Evolutionary conservation across 345 rosid species (phyloP), one percentile per base, ranked within the genome.

Genomic region (Gynandropsis gynandra): DNA sequence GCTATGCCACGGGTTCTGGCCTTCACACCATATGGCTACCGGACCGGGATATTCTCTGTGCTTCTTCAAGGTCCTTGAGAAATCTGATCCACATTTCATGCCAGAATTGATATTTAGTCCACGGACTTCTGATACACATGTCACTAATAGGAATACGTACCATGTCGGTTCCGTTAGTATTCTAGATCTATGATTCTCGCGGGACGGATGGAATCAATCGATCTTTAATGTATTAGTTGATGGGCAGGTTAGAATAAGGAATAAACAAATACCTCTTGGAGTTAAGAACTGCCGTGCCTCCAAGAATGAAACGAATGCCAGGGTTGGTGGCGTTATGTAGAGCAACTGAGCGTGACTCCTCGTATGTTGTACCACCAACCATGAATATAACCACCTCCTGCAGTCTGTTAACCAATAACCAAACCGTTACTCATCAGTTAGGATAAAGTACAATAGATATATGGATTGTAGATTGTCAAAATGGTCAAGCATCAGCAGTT

Each of bases 341-440:
- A 48, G 97, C 86, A 63, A 88, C 87, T 42, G 76, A 66, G 9
- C 90, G 93, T 4, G 99, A 75, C 67, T 92, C 99, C 73, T 87
- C 99, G 53, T 88, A 88, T 10, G 97, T 92, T 51, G 97, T 88
- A 47, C 99, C 99, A 15, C 99, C 99, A 31, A 92, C 90, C 73
- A 92, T 59, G 63, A 92, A 92, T 31, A 92, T 76, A 49, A 88
- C 59, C 65, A 88, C 97, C 50, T 92, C 99, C 61, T 81, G 99
- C 17, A 88, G 90, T 77, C 99, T 92, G 86, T 33, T 33, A 13
- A 59, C 60, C 61, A 41, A 8, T 35, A 27, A 14, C 13, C 4
- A 33, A 15, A 37, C 12, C 39, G 3, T 5, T 31, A 10, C 10
- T 45, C 20, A 63, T 48, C 20, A 20, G 10, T 33, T 38, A 4